Evolutionary conservation across 345 rosid species (phyloP).

Genomic region (Brassica juncea): DNA sequence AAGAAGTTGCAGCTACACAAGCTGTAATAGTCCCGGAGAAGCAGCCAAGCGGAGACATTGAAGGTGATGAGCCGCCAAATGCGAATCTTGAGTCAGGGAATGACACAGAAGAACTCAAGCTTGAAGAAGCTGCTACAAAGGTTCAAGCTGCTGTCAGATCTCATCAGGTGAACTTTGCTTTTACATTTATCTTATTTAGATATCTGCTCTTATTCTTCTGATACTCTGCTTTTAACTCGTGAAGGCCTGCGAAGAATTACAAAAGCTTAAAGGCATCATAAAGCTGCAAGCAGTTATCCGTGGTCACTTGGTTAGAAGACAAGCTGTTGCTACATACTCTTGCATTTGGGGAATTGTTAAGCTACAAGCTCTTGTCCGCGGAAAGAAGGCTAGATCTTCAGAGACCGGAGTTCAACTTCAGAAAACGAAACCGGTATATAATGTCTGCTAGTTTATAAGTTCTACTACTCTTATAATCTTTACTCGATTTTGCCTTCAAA

Average conservation of each 20-base stretch:
- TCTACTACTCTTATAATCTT: background rate
- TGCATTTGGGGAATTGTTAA: constrained; percentile 65
- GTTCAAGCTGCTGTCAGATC: constrained; percentile 78
- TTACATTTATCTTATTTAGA: background rate
- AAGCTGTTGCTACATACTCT: constrained; percentile 72
- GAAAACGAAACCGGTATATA: constrained; percentile 30
- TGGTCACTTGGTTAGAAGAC: constrained; percentile 82
- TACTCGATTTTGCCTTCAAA: background rate
- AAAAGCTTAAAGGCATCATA: constrained; percentile 56
- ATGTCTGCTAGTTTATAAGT: background rate
- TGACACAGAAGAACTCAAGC: constrained; percentile 49
- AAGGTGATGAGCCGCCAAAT: background rate
- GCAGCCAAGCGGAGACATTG: constrained; percentile 37
- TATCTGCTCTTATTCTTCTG: background rate
- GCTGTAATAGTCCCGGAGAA: constrained; percentile 35
- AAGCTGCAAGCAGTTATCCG: constrained; percentile 75
- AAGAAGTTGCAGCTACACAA: constrained; percentile 34
- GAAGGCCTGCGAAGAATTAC: constrained; percentile 67
- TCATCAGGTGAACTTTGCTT: constrained; percentile 52
- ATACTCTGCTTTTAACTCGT: constrained; percentile 6
- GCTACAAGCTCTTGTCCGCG: constrained; percentile 68
- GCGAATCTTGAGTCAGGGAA: constrained; percentile 38
- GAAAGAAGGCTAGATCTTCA: constrained; percentile 52
- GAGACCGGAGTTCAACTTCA: constrained; percentile 43
- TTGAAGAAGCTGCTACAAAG: constrained; percentile 61